Evolutionary conservation across 345 rosid species (phyloP).

Genomic region (Noccaea caerulescens): DNA sequence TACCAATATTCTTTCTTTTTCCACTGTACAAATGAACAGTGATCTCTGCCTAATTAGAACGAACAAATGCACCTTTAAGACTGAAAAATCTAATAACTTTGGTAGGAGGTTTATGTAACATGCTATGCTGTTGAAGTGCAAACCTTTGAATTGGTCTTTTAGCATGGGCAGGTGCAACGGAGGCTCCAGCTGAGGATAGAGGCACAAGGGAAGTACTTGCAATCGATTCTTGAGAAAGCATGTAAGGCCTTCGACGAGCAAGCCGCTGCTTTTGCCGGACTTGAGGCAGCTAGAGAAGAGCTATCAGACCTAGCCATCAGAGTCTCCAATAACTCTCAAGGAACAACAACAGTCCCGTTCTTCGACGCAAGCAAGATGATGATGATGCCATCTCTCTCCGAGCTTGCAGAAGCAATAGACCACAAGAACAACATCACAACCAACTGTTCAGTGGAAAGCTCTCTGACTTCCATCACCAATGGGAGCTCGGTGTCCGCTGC

Average conservation of each 20-base stretch:
- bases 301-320: slow-evolving; percentile 86
- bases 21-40: not conserved
- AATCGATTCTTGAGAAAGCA: slow-evolving; percentile 92
- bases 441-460: slow-evolving; percentile 79
- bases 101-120: not conserved
- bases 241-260: slow-evolving; percentile 85
- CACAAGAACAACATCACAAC: slow-evolving; percentile 52
- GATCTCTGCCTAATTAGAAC: not conserved
- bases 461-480: slow-evolving; percentile 68
- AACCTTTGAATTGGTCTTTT: slow-evolving; percentile 32
- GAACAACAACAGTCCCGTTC: slow-evolving; percentile 43
- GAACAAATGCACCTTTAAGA: not conserved
- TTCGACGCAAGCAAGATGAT: slow-evolving; percentile 54
- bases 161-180: slow-evolving; percentile 77
- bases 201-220: slow-evolving; percentile 92
- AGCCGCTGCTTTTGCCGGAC: slow-evolving; percentile 67
- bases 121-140: slow-evolving; percentile 14
- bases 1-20: not conserved
- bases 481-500: slow-evolving; percentile 59
- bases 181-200: slow-evolving; percentile 91
- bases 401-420: slow-evolving; percentile 70
- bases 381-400: slow-evolving; percentile 68
- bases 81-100: slow-evolving; percentile 2
- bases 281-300: slow-evolving; percentile 89
- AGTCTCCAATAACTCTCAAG: slow-evolving; percentile 67